A percentile compares a stretch with the other conserved stretches of the same genome.
Evolutionary conservation across 768 basidiomycete species (phyloP).

Genomic region (Phallus indusiatus): DNA sequence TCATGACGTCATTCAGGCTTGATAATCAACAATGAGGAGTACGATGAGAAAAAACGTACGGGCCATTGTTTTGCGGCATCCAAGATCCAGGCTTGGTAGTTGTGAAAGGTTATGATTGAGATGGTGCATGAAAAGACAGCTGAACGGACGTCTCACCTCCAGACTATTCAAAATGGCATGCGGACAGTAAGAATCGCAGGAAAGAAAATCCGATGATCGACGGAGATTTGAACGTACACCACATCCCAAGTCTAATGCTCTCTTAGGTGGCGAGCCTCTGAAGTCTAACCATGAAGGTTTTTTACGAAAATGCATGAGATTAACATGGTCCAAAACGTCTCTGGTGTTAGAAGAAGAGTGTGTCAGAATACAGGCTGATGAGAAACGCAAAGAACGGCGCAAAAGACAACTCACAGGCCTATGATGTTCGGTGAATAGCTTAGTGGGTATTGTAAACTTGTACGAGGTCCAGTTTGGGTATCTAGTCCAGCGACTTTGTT

Average conservation of each 20-base stretch:
- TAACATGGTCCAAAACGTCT: slow-evolving; percentile 18
- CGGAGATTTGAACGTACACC: slow-evolving; percentile 37
- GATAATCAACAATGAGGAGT: background rate
- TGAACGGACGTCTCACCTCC: slow-evolving; percentile 3
- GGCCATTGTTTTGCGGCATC: slow-evolving; percentile 68
- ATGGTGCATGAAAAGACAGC: background rate
- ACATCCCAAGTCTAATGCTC: slow-evolving; percentile 61
- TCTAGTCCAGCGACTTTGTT: too few relatives aligned
- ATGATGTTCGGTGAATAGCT: slow-evolving; percentile 60
- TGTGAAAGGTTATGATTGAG: background rate
- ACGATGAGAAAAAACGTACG: slow-evolving; percentile 26
- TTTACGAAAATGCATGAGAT: slow-evolving; percentile 37
- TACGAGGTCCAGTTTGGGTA: too few relatives aligned
- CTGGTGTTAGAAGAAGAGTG: slow-evolving; percentile 4
- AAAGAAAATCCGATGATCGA: slow-evolving; percentile 1
- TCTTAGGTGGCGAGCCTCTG: slow-evolving; percentile 37
- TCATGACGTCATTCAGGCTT: background rate
- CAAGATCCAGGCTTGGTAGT: slow-evolving; percentile 44
- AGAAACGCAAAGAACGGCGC: background rate
- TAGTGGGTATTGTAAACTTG: slow-evolving; percentile 53
- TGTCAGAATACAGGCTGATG: background rate
- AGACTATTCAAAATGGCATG: background rate
- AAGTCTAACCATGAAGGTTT: slow-evolving; percentile 56
- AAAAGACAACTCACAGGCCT: slow-evolving; percentile 47
- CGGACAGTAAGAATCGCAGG: slow-evolving; percentile 33